Evolutionary conservation across 371 early-diverging fungal genomes (phyloP).

Genomic region (Funneliformis caledonium): DNA sequence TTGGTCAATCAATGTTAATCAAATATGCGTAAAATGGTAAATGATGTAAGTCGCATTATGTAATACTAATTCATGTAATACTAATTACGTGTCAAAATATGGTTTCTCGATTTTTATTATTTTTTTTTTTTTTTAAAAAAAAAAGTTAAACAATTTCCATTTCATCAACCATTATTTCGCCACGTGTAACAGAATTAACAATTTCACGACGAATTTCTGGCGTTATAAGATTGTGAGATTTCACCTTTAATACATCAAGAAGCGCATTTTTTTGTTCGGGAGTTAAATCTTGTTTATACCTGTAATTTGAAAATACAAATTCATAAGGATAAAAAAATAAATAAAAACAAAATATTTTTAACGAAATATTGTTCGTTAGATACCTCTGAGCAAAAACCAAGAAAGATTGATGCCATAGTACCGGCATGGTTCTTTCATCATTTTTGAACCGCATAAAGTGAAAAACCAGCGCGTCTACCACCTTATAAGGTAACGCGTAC

Average conservation of each 20-base stretch:
- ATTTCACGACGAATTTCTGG: constrained; percentile 94
- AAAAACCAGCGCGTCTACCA: constrained; percentile 92
- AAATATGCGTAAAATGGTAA: not conserved
- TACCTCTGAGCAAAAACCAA: constrained; percentile 92
- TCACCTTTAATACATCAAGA: constrained; percentile 77
- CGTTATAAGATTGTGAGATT: constrained; percentile 83
- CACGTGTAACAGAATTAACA: constrained; percentile 64
- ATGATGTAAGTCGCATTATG: too few relatives aligned
- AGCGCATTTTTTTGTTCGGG: constrained; percentile 93
- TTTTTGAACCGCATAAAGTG: constrained; percentile 91
- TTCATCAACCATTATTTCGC: constrained; percentile 57
- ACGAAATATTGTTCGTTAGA: not conserved
- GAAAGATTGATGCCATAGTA: constrained; percentile 97
- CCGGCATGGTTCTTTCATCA: constrained; percentile 86
- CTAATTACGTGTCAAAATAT: not conserved
- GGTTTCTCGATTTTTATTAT: not conserved
- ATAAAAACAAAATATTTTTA: not conserved
- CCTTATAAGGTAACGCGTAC: constrained; percentile 96
- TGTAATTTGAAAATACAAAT: constrained; percentile 27
- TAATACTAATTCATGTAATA: not conserved
- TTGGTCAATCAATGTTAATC: not conserved
- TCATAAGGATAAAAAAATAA: not conserved
- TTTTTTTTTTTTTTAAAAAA: not conserved
- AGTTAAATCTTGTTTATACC: constrained; percentile 94
- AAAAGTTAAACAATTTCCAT: constrained; percentile 36